Base-by-base conservation (phyloP, 2,329 filamentous ascomycete species). In the Pseudocercospora eumusae region DNA sequence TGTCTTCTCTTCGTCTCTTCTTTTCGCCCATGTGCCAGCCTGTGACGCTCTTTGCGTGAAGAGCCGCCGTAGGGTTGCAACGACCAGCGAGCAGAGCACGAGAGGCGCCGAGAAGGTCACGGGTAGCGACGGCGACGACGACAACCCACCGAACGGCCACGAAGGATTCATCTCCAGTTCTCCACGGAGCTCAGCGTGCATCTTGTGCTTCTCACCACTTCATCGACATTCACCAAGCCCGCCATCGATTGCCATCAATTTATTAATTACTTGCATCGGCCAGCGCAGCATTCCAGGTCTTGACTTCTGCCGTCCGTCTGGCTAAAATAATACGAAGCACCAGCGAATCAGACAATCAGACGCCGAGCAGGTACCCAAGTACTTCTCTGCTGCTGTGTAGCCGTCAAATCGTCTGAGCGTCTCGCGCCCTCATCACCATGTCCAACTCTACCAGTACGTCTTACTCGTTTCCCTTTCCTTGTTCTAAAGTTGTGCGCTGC, bases 381-480 rank as follows among this genome's bases (percentile, higher is more conserved):
- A 18, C 28, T 54, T 33, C n/a, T 23, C 27, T 28, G 18, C 27
- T 28, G 18, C 52, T 54, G 27, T 54, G 52, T 54, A 21, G 27
- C 21, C 21, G 18, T 23, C 25, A n/a, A n/a, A n/a, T n/a, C n/a
- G n/a, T n/a, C n/a, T n/a, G n/a, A n/a, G n/a, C n/a, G 15, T 23
- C 25, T 47, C 18, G 11, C 44, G 23, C 23, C 47, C 21, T 52
- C 47, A 36, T 52, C 47, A 36, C 52, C 7, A 54, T 54, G 52
- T 54, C 52, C 18, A 54, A 54, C 20, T 54, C 52, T 54, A 54
- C 52, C 52, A 54, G 52, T 54, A 54, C 52, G 52, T 54, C 52
- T 54, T 36, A 25, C 23, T 52, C 47, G 21, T 52, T 15, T 52
- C 21, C 47, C 25, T 28, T 25, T 18, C 47, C 18, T 54, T 40